Conservation (phyloP, 2,329 filamentous ascomycete species). For the Claviceps capensis region DNA sequence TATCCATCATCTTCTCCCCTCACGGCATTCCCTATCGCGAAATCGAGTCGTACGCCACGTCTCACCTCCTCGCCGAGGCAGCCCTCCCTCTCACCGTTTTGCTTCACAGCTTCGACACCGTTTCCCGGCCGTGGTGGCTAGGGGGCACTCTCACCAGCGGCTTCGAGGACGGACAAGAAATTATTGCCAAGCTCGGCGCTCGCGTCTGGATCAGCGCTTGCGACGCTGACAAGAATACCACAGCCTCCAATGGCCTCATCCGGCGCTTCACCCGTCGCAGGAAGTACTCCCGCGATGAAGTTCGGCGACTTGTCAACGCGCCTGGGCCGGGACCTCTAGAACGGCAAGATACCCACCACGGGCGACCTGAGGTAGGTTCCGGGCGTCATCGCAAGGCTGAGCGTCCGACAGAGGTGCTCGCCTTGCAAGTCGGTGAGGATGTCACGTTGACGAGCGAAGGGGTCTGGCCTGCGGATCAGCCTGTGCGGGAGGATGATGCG, state of each 20-base stretch:
- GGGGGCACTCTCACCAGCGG: constrained; percentile 45
- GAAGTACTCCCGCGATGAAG: constrained; percentile 30
- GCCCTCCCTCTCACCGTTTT: constrained; percentile 50
- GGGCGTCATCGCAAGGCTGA: constrained; percentile 4
- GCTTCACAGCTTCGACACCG: constrained; percentile 48
- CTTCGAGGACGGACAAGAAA: constrained; percentile 41
- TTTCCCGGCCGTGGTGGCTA: constrained; percentile 47
- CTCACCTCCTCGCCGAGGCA: constrained; percentile 40
- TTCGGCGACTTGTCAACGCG: constrained; percentile 21
- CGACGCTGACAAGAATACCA: constrained; percentile 35
- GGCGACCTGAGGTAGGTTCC: constrained; percentile 3
- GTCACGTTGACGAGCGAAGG: constrained; percentile 28
- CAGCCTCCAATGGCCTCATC: constrained; percentile 27
- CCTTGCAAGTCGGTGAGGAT: constrained; percentile 28
- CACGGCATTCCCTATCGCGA: constrained; percentile 44
- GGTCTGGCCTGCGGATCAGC: constrained; percentile 13
- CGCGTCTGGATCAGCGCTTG: constrained; percentile 26
- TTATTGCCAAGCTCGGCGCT: constrained; percentile 5
- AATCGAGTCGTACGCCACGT: constrained; percentile 40
- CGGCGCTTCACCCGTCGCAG: constrained; percentile 35
- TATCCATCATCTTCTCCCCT: constrained; percentile 52
- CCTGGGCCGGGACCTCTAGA: background rate
- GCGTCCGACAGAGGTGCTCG: constrained; percentile 25
- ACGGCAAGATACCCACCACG: background rate
- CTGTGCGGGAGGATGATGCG: background rate